Evolutionary conservation across 1,284 basidiomycete genomes (phyloP).

Genomic region (Sutorius eximius): DNA sequence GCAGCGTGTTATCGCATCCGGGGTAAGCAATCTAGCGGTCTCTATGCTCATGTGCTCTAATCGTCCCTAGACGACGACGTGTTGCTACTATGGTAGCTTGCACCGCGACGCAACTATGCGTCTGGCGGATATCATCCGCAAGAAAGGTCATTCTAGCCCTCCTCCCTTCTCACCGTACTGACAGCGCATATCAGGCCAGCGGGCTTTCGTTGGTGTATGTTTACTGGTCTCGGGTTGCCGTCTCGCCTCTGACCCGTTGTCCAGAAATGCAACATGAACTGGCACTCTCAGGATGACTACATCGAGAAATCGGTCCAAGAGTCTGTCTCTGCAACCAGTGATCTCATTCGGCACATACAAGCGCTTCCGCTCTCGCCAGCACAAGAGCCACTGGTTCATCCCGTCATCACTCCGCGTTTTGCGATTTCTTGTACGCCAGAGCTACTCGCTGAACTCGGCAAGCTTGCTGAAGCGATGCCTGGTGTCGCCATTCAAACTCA

Average conservation of each 20-base stretch:
- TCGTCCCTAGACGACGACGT: slow-evolving; percentile 77
- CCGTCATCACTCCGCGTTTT: slow-evolving; percentile 92
- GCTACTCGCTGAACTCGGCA: slow-evolving; percentile 68
- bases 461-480: slow-evolving; percentile 49
- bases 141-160: slow-evolving; percentile 47
- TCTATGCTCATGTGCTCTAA: not conserved
- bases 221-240: slow-evolving; percentile 1
- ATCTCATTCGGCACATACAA: slow-evolving; percentile 72
- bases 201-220: slow-evolving; percentile 81
- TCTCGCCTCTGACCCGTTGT: slow-evolving; percentile 14
- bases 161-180: not conserved
- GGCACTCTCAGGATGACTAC: slow-evolving; percentile 69
- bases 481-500: slow-evolving; percentile 88
- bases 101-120: slow-evolving; percentile 82
- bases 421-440: slow-evolving; percentile 86
- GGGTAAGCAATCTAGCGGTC: slow-evolving; percentile 51
- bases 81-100: slow-evolving; percentile 88
- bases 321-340: slow-evolving; percentile 61
- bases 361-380: slow-evolving; percentile 42
- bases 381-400: slow-evolving; percentile 66
- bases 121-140: slow-evolving; percentile 75
- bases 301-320: slow-evolving; percentile 60
- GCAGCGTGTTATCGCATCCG: slow-evolving; percentile 69
- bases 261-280: slow-evolving; percentile 97
- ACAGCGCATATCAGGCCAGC: slow-evolving; percentile 59